Evolutionary conservation across 768 basidiomycete genomes (phyloP), one percentile per base, ranked within the genome.

Genomic region (Boletus bicolor): DNA sequence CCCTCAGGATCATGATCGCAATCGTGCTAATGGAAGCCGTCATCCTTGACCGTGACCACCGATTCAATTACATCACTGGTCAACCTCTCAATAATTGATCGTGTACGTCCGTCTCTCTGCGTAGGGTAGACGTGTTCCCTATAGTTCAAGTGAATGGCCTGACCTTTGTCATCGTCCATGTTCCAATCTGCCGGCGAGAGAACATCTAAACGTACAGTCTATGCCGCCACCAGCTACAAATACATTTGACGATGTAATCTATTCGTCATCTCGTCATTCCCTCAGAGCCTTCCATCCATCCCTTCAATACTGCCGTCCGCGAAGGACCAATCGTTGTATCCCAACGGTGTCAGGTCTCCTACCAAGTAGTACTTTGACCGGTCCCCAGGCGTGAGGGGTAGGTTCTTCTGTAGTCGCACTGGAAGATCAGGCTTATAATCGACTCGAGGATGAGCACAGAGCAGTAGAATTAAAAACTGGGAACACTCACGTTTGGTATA

Each of bases 401-500:
- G 38, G 32, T 64, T 44, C 36, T 65, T 56, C 38, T 51, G 53
- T 3, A 74, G 49, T 7, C 73, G 64, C n/a, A 53, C 46, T 1
- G 73, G 73, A 4, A 74, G 65, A 51, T 74, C 73, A 9, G 71
- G 71, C 72, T 71, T 26, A 21, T 19, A 11, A 44, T 30, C 14
- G 12, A 7, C 15, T 21, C 5, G 1, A 6, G 12, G 12, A 15
- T 54, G 1, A 44, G 38, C 15, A 37, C 7, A 15, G 7, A 7
- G 19, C 9, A 9, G 1, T n/a, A 19, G 24, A 38, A 32, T n/a
- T 4, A 3, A 36, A 49, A 32, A 4, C 9, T 3, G 43, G 6
- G n/a, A 36, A 17, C 61, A 10, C 76, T 53, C 55, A 79, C 76
- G 49, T 76, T 77, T 4, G 75, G 42, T 11, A 77, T 70, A 49